These are phyloP conservation scores for Coniella lustricola DNA, from an alignment of 2,329 filamentous ascomycete species.

Conservation along the genomic window DNA sequence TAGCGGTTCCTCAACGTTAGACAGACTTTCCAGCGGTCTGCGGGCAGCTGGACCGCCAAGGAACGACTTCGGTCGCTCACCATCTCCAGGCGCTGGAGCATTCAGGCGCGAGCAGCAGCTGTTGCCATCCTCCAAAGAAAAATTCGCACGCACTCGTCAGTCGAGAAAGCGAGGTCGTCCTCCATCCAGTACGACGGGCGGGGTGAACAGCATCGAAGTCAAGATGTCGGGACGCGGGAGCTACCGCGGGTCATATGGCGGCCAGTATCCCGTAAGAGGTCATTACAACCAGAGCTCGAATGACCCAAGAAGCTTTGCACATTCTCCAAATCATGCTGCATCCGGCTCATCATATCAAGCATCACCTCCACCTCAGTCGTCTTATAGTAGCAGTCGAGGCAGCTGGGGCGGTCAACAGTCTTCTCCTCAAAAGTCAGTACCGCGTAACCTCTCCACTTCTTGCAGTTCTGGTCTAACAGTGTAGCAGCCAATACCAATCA, in stretches of 20 bases:
- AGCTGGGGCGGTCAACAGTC: conserved; percentile 33
- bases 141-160: conserved; percentile 24
- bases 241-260: conserved; percentile 35
- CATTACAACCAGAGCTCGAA: conserved; percentile 26
- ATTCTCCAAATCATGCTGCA: conserved; percentile 34
- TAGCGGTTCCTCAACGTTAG: conserved; percentile 20
- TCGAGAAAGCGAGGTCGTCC: conserved; percentile 19
- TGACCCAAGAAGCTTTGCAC: conserved; percentile 31
- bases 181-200: conserved; percentile 30
- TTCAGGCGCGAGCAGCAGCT: conserved; percentile 7
- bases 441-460: neutral
- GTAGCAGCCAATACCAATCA: conserved; percentile 53
- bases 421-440: conserved; percentile 35
- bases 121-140: conserved; percentile 20
- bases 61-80: conserved; percentile 5
- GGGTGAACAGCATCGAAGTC: conserved; percentile 44
- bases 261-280: conserved; percentile 30
- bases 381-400: conserved; percentile 33
- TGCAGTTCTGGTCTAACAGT: conserved; percentile 20
- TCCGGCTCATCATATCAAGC: conserved; percentile 37
- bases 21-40: conserved; percentile 18
- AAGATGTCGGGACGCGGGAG: conserved; percentile 40
- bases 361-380: conserved; percentile 36
- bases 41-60: conserved; percentile 15
- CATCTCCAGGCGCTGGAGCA: conserved; percentile 7